Base-by-base conservation (phyloP, 2,329 filamentous ascomycete species). In the Colletotrichum plurivorum region DNA sequence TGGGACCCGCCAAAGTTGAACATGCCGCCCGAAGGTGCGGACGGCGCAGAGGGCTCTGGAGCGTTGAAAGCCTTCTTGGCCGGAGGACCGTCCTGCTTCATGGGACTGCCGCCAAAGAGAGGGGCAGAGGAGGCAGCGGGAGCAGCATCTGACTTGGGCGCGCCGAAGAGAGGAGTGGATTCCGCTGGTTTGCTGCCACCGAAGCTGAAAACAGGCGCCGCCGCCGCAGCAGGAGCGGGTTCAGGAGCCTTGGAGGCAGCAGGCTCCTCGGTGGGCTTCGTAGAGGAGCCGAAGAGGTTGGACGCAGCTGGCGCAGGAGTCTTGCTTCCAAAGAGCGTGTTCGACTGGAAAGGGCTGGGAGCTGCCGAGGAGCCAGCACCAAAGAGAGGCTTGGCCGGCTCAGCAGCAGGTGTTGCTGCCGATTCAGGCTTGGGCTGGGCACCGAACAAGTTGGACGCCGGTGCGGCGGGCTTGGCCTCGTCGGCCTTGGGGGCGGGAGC, bases 51-150 rank as follows among this genome's bases (percentile, higher is more conserved):
- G 73, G 58, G 77, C 67, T 69, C 73, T 48, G 69, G 75, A 12
- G 61, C 71, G 15, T 76, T 77, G 68, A 85, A 85, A 0, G 81
- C 73, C 63, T 80, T 83, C 67, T 78, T 81, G 63, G 83, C 76
- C 3, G 83, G 72, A 43, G 77, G 73, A 10, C 71, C 71, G 39
- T 73, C 62, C 66, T 85, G 80, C 71, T 84, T 84, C 74, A 85
- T 81, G 16, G 80, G 80, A 60, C 81, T 83, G 39, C 80, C 80
- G 56, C 77, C 79, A 72, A 86, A 85, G 69, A 80, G 65, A 20
- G 78, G 73, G 61, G 67, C 73, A 36, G 31, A 36, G 5, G 73
- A 60, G 20, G 75, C 57, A 45, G 74, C 73, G 51, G 78, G 76
- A 31, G 81, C 80, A 3, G 39, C 60, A n/a, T 56, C 22, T 25